A percentile compares a stretch with the other conserved stretches of the same genome.
These are phyloP conservation scores for Tarenaya hassleriana DNA, from an alignment of 345 rosid genomes.

Conservation along the genomic window DNA sequence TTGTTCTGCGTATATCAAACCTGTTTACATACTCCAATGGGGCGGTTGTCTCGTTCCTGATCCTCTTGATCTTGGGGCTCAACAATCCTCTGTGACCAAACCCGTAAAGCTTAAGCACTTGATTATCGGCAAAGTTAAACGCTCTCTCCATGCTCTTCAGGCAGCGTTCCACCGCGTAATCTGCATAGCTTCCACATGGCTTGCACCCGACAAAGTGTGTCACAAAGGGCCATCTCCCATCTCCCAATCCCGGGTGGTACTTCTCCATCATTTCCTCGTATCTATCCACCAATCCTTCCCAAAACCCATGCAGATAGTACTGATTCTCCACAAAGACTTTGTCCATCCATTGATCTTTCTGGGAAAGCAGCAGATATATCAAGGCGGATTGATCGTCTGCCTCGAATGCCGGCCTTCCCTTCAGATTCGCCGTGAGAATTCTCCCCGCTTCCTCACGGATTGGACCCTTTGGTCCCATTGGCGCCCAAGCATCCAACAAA, in stretches of 20 bases:
- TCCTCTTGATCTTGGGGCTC: slow-evolving; percentile 90
- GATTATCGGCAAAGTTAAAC: slow-evolving; percentile 88
- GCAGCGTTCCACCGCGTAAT: slow-evolving; percentile 86
- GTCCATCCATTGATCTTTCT: slow-evolving; percentile 80
- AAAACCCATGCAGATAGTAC: slow-evolving; percentile 85
- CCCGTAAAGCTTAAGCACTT: slow-evolving; percentile 81
- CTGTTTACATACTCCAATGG: slow-evolving; percentile 65
- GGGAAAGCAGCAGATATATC: slow-evolving; percentile 73
- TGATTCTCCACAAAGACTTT: slow-evolving; percentile 85
- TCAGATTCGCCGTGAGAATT: slow-evolving; percentile 72
- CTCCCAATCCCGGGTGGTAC: slow-evolving; percentile 91
- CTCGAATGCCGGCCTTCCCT: slow-evolving; percentile 85
- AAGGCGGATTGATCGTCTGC: slow-evolving; percentile 95
- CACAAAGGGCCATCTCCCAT: slow-evolving; percentile 95
- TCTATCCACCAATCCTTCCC: slow-evolving; percentile 85
- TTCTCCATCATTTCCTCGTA: slow-evolving; percentile 96
- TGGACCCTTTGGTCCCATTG: slow-evolving; percentile 87
- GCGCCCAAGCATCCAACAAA: slow-evolving; percentile 92
- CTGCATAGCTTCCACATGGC: slow-evolving; percentile 96
- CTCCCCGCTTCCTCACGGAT: slow-evolving; percentile 87
- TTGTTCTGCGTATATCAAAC: slow-evolving; percentile 65
- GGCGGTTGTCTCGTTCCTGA: slow-evolving; percentile 63
- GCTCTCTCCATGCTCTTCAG: slow-evolving; percentile 94
- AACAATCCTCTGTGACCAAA: slow-evolving; percentile 86
- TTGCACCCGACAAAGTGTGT: slow-evolving; percentile 95